These are phyloP conservation scores for Leccinum obscurum DNA, from an alignment of 768 basidiomycete species.

Conservation along the genomic window DNA sequence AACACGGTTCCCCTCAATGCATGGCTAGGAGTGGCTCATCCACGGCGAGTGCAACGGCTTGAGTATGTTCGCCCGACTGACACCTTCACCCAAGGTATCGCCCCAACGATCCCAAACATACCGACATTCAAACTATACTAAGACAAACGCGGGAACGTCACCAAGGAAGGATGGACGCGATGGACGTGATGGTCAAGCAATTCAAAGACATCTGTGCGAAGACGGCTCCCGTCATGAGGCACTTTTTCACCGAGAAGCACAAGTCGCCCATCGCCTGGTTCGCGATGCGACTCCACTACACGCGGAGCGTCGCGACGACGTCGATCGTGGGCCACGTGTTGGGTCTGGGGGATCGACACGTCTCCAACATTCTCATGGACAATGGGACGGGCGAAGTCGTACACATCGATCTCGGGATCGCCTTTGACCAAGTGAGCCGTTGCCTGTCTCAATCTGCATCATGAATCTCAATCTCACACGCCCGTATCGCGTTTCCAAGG, in stretches of 20 bases:
- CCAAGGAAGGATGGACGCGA: conserved; percentile 29
- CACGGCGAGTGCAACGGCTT: conserved; percentile 41
- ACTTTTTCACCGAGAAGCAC: conserved; percentile 90
- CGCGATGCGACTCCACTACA: conserved; percentile 83
- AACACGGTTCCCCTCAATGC: conserved; percentile 64
- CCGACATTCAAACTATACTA: conserved; percentile 34
- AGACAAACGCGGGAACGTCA: conserved; percentile 34
- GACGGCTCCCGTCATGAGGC: conserved; percentile 87
- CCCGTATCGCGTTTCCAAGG: conserved; percentile 45
- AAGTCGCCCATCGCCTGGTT: conserved; percentile 92
- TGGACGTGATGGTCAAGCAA: conserved; percentile 33
- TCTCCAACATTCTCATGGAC: conserved; percentile 90
- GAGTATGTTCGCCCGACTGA: not conserved
- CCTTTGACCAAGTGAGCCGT: conserved; percentile 85
- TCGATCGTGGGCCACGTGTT: conserved; percentile 93
- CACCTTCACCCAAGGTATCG: conserved; percentile 53
- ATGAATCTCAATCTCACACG: not conserved
- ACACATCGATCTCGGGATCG: conserved; percentile 95
- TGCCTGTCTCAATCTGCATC: not conserved
- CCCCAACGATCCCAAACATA: conserved; percentile 49
- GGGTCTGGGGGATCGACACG: conserved; percentile 91
- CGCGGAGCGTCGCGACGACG: conserved; percentile 88
- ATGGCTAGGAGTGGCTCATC: conserved; percentile 69
- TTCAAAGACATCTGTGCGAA: conserved; percentile 41
- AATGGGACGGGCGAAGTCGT: conserved; percentile 80